Evolutionary conservation across 2,329 filamentous ascomycete species (phyloP).

Genomic region (Aspergillus sp.): DNA sequence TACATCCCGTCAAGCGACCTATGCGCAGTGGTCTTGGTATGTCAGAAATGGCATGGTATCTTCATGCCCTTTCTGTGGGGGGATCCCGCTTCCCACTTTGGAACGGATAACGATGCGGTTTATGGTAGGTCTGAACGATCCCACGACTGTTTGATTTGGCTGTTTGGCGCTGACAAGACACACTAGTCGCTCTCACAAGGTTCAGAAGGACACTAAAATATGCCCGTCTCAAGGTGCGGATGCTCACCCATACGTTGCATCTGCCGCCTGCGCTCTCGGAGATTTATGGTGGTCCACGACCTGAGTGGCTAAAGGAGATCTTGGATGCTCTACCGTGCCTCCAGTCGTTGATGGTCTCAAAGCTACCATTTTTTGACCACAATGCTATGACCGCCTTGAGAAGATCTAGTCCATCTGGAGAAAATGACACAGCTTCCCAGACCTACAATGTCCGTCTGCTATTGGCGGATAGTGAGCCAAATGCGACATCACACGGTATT

Average conservation of each 20-base stretch:
- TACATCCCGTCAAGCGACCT: conserved; percentile 60
- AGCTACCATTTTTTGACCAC: conserved; percentile 64
- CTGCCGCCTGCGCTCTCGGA: conserved; percentile 62
- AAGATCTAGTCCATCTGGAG: conserved; percentile 20
- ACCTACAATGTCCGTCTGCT: conserved; percentile 56
- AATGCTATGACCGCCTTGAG: conserved; percentile 55
- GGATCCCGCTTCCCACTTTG: conserved; percentile 64
- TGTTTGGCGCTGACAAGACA: conserved; percentile 15
- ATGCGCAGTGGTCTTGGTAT: conserved; percentile 58
- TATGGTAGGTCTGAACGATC: conserved; percentile 47
- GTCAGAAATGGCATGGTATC: conserved; percentile 58
- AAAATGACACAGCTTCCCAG: conserved; percentile 11
- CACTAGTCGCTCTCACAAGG: conserved; percentile 57
- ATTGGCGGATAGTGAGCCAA: conserved; percentile 58
- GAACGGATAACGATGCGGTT: conserved; percentile 60
- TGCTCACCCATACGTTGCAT: conserved; percentile 62
- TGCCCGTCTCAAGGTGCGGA: conserved; percentile 54
- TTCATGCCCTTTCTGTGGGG: conserved; percentile 64
- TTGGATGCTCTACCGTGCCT: conserved; percentile 60
- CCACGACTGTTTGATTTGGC: not conserved
- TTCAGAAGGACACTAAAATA: conserved; percentile 60
- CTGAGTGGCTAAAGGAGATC: conserved; percentile 61
- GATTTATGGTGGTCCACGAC: conserved; percentile 60
- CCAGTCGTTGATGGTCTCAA: conserved; percentile 61
- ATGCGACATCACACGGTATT: conserved; percentile 59